phyloP scores from a whole-genome alignment of 805 yeast genomes.

The Ascoidea rubescens region DNA sequence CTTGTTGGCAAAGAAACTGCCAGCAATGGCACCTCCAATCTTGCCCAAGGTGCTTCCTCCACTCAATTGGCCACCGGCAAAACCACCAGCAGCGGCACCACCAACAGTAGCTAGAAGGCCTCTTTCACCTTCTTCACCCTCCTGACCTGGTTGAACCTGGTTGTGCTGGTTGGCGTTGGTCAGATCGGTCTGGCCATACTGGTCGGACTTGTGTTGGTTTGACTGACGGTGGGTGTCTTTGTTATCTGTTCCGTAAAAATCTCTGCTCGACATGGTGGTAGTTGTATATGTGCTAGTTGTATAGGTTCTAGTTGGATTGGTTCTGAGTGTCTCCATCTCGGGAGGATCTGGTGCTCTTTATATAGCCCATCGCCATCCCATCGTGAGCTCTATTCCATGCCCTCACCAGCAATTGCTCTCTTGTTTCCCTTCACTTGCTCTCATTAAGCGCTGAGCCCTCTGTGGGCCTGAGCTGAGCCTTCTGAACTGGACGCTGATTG shows the following conservation, averaged over 20 bases:
- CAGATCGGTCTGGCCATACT: conserved; percentile 25
- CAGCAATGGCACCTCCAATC: conserved; percentile 38
- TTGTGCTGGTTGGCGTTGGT: neutral
- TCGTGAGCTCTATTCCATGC: too few relatives aligned
- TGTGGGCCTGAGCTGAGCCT: too few relatives aligned
- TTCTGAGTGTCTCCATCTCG: too few relatives aligned
- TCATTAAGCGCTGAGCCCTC: too few relatives aligned
- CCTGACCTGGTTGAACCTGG: conserved; percentile 9
- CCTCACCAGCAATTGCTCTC: too few relatives aligned
- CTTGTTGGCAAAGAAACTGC: conserved; percentile 41
- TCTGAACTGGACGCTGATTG: too few relatives aligned
- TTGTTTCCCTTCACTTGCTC: too few relatives aligned
- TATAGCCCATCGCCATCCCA: too few relatives aligned
- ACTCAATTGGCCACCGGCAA: conserved; percentile 31
- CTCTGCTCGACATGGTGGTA: neutral
- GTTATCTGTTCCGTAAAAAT: neutral
- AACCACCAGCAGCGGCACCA: conserved; percentile 43
- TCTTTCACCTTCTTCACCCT: conserved; percentile 19
- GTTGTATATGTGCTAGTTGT: too few relatives aligned
- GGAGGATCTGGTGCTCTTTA: too few relatives aligned
- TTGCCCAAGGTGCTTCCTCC: conserved; percentile 31
- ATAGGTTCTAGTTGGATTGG: too few relatives aligned
- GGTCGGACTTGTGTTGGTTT: conserved; percentile 10
- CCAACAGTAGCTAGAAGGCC: conserved; percentile 29
- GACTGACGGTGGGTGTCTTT: neutral